phyloP scores from a whole-genome alignment of 2,329 filamentous ascomycete species.

The Ceratocystis smalleyi region DNA sequence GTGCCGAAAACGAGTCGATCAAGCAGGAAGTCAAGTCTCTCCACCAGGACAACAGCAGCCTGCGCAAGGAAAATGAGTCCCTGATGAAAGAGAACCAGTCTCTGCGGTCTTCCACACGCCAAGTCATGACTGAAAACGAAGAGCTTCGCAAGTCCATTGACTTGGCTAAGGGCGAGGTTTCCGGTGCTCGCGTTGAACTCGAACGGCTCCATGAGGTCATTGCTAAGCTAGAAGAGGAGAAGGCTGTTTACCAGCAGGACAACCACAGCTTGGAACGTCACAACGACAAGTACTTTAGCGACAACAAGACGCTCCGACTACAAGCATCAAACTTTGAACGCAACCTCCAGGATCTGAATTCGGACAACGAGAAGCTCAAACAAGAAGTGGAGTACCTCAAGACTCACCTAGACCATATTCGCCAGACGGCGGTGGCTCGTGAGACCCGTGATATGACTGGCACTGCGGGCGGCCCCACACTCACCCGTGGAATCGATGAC shows the following conservation, averaged over 20 bases:
- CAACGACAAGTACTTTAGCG: constrained; percentile 39
- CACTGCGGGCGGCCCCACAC: constrained; percentile 2
- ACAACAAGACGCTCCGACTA: constrained; percentile 34
- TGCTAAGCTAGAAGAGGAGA: constrained; percentile 29
- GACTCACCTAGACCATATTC: constrained; percentile 30
- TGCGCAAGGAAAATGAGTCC: constrained; percentile 31
- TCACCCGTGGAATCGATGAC: constrained; percentile 22
- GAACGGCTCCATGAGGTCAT: constrained; percentile 28
- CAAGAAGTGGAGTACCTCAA: constrained; percentile 33
- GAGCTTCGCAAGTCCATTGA: constrained; percentile 30
- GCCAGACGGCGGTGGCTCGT: constrained; percentile 27
- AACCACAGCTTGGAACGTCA: constrained; percentile 38
- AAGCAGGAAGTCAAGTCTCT: constrained; percentile 29
- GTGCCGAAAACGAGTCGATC: constrained; percentile 25
- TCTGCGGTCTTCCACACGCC: constrained; percentile 28
- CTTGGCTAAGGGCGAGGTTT: constrained; percentile 28
- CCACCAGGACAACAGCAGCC: constrained; percentile 28
- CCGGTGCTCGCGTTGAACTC: constrained; percentile 28
- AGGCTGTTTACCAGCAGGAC: constrained; percentile 32
- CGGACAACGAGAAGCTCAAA: constrained; percentile 33
- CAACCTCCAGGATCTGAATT: constrained; percentile 31
- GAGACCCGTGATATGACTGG: constrained; percentile 23
- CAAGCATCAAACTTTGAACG: constrained; percentile 36
- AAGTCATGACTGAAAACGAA: constrained; percentile 30
- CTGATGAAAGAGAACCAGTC: constrained; percentile 32